Conservation (phyloP, 2,329 filamentous ascomycete species). For the Camptophora hylomeconis region DNA sequence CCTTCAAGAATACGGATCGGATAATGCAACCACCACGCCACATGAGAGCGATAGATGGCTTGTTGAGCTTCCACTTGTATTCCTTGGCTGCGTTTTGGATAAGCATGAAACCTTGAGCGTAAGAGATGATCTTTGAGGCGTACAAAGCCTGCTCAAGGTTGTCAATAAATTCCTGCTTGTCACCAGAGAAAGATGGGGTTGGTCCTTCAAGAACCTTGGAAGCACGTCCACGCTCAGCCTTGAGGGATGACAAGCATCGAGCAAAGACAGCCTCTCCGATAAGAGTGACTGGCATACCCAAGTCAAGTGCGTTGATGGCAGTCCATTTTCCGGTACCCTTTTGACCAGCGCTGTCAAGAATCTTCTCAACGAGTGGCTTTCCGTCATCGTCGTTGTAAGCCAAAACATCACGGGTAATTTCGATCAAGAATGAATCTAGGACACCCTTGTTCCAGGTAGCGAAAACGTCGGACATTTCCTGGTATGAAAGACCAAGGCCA, state of each 20-base stretch:
- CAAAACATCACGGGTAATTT: slow-evolving; percentile 97
- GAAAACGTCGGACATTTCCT: slow-evolving; percentile 94
- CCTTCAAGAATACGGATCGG: slow-evolving; percentile 98
- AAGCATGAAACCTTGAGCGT: slow-evolving; percentile 99
- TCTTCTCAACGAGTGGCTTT: slow-evolving; percentile 89
- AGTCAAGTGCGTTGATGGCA: slow-evolving; percentile 94
- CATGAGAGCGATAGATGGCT: slow-evolving; percentile 99
- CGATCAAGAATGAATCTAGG: slow-evolving; percentile 96
- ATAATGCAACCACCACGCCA: slow-evolving; percentile 99
- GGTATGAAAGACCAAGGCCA: slow-evolving; percentile 72
- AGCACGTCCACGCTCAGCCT: slow-evolving; percentile 79
- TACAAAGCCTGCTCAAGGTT: slow-evolving; percentile 98
- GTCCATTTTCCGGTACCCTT: slow-evolving; percentile 99
- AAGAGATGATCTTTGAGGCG: slow-evolving; percentile 99
- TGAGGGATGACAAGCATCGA: slow-evolving; percentile 86
- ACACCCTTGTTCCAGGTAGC: slow-evolving; percentile 97
- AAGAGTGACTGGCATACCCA: slow-evolving; percentile 95
- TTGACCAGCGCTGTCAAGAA: slow-evolving; percentile 94
- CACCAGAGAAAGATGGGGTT: slow-evolving; percentile 66
- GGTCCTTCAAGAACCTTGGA: slow-evolving; percentile 68
- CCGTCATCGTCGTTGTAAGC: slow-evolving; percentile 96
- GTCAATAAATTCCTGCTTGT: slow-evolving; percentile 86
- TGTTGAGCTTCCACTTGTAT: slow-evolving; percentile 98
- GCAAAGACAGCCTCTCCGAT: slow-evolving; percentile 96
- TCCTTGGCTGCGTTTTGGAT: slow-evolving; percentile 98